phyloP scores from a whole-genome alignment of 208 protist genomes.

The Leptomonas seymouri region DNA sequence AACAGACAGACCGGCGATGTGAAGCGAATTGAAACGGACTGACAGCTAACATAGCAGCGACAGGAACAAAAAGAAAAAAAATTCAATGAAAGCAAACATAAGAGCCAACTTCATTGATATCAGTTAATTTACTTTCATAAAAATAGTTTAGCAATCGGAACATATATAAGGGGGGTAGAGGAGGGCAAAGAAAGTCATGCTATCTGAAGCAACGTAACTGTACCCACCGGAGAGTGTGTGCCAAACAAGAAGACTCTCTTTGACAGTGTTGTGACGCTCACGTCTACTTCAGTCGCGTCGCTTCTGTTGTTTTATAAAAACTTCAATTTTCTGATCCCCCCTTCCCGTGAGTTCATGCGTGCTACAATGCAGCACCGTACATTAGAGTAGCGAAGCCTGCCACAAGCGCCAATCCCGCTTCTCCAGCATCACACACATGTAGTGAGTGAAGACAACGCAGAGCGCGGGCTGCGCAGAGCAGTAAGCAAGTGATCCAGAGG shows the following conservation, averaged over 20 bases:
- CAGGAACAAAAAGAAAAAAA: neutral
- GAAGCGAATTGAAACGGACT: neutral
- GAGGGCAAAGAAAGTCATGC: neutral
- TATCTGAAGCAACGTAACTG: too few species aligned
- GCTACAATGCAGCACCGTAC: too few species aligned
- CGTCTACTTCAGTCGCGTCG: neutral
- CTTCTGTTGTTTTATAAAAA: neutral
- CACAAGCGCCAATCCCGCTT: too few species aligned
- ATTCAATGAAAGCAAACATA: slow-evolving; percentile 4
- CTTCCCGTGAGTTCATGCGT: neutral
- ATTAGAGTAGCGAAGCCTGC: too few species aligned
- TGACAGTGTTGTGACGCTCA: neutral
- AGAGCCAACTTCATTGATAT: slow-evolving; percentile 7
- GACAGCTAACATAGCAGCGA: slow-evolving; percentile 1
- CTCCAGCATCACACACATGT: too few species aligned
- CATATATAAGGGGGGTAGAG: neutral
- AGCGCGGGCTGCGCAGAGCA: too few species aligned
- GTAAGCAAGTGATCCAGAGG: too few species aligned
- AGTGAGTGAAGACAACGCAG: too few species aligned
- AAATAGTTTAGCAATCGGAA: slow-evolving; percentile 9
- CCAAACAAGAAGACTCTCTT: too few species aligned
- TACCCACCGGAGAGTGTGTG: too few species aligned
- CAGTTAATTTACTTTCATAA: neutral
- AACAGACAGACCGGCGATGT: neutral
- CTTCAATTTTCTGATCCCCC: neutral